These are phyloP conservation scores for Bimuria novae-zelandiae DNA, from an alignment of 2,329 filamentous ascomycete genomes.

Conservation along the genomic window DNA sequence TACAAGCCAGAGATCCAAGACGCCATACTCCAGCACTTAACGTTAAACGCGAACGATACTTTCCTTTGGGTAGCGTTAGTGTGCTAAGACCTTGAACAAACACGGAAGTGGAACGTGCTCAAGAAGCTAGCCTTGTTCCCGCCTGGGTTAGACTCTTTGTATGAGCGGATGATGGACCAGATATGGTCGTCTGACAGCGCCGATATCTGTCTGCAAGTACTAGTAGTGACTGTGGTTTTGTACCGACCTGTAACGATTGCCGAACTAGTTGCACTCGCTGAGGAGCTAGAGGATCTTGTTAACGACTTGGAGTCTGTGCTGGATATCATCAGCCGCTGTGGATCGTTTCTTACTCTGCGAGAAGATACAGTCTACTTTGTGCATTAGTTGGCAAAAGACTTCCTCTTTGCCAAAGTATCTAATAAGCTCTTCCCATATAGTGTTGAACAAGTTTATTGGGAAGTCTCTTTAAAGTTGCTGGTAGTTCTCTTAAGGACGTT, in stretches of 20 bases:
- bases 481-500: not conserved
- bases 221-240: not conserved
- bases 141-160: not conserved
- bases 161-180: not conserved
- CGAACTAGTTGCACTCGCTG: not conserved
- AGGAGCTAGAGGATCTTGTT: not conserved
- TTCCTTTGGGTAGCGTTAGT: not conserved
- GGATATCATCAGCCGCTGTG: not conserved
- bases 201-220: not conserved
- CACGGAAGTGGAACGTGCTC: not conserved
- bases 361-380: slow-evolving; percentile 39
- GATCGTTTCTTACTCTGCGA: not conserved
- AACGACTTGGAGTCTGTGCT: not conserved
- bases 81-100: not conserved
- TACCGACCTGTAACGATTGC: not conserved
- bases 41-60: not conserved
- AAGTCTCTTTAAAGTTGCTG: not conserved
- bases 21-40: not conserved
- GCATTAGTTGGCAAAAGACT: slow-evolving; percentile 52
- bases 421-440: slow-evolving; percentile 36
- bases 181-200: not conserved
- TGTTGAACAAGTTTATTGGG: slow-evolving; percentile 28
- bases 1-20: not conserved
- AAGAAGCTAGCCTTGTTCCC: not conserved
- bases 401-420: slow-evolving; percentile 27